Conservation (phyloP, 768 basidiomycete species). For the Mrakia frigida region DNA sequence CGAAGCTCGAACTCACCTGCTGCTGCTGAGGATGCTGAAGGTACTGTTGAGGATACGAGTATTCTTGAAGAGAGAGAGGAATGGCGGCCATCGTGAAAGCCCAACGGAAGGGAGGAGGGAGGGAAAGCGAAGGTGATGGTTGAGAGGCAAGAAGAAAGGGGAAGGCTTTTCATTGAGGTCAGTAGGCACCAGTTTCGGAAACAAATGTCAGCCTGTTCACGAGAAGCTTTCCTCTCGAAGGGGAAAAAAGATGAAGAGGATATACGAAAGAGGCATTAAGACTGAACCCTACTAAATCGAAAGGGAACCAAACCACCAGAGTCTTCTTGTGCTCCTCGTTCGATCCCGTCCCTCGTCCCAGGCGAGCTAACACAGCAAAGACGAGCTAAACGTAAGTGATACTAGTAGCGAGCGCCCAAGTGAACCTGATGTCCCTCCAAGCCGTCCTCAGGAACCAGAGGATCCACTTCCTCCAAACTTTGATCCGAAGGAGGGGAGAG, state of each 20-base stretch:
- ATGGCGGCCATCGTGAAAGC: background rate
- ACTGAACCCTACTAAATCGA: background rate
- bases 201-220: background rate
- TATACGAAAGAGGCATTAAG: background rate
- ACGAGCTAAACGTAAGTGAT: slow-evolving; percentile 10
- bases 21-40: background rate
- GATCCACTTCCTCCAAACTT: background rate
- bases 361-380: background rate
- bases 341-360: background rate
- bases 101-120: background rate
- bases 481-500: background rate
- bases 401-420: background rate
- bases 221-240: background rate
- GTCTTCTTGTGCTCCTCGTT: background rate
- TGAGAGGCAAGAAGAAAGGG: background rate
- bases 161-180: background rate
- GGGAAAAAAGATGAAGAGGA: background rate
- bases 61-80: background rate
- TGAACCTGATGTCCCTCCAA: slow-evolving; percentile 10
- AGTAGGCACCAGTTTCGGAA: background rate
- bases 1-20: slow-evolving; percentile 5
- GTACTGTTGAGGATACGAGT: background rate
- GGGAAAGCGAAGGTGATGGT: background rate
- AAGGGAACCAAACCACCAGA: too few species aligned
- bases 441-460: slow-evolving; percentile 9